These are phyloP conservation scores for Chlorella sp. DNA, from an alignment of 139 green algal species.

Conservation along the genomic window DNA sequence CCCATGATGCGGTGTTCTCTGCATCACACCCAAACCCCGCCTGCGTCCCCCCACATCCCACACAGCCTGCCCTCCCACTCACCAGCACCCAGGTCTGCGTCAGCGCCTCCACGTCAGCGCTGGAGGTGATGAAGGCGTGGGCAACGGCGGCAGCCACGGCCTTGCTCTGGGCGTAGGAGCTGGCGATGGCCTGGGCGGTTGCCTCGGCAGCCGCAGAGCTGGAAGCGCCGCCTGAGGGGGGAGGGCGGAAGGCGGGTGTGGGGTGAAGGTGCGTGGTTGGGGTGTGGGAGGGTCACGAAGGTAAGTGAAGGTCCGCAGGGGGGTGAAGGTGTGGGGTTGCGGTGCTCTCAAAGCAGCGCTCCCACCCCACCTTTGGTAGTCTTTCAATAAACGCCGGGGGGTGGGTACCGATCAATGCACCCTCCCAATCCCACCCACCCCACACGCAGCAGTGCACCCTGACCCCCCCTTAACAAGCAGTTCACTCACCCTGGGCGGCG, in stretches of 20 bases:
- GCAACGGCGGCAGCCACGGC: neutral
- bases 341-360: neutral
- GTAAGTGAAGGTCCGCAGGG: neutral
- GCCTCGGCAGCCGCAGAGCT: neutral
- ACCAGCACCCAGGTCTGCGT: neutral
- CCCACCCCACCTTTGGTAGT: no score
- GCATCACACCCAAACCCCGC: no score
- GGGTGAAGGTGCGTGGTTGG: neutral
- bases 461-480: no score
- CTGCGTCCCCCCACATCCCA: neutral
- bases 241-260: no score
- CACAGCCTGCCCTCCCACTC: neutral
- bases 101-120: neutral
- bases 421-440: no score
- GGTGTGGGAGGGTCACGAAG: neutral
- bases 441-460: neutral
- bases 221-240: neutral
- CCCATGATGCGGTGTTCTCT: no score
- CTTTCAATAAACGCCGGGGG: no score
- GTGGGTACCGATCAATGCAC: no score
- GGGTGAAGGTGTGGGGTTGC: neutral
- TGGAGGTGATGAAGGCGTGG: neutral
- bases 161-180: neutral
- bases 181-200: neutral
- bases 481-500: neutral